These are phyloP conservation scores for Umbellularia californica DNA, from an alignment of 164 flowering plant species.

Conservation along the genomic window DNA sequence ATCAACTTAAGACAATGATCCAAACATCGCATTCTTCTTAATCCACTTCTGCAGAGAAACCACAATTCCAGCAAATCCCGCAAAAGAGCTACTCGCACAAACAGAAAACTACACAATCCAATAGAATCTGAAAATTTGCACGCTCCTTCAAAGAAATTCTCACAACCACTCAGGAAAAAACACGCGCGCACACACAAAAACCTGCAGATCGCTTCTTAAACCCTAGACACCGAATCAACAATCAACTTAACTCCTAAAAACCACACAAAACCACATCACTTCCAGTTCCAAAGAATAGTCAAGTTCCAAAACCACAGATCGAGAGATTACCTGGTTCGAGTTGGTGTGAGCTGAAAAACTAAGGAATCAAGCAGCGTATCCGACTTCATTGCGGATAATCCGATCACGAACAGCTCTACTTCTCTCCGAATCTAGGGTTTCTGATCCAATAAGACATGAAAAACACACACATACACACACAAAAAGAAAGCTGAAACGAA, in stretches of 20 bases:
- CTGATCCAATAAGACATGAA: neutral
- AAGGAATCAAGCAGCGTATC: conserved; percentile 70
- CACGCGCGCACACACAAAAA: neutral
- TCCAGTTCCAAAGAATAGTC: neutral
- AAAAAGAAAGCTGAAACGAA: neutral
- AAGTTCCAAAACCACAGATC: neutral
- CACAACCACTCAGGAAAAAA: neutral
- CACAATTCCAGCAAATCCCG: neutral
- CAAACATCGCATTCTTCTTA: neutral
- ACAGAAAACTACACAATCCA: neutral
- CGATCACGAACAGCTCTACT: neutral
- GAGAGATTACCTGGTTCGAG: conserved; percentile 78
- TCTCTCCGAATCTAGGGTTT: neutral
- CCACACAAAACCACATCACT: neutral
- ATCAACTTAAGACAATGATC: neutral
- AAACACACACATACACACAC: neutral
- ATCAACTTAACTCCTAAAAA: conserved; percentile 9
- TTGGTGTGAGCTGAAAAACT: conserved; percentile 94
- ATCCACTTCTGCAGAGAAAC: neutral
- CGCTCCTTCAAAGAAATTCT: too few relatives aligned
- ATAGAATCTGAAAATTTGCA: too few relatives aligned
- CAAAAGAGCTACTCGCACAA: neutral
- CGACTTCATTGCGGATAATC: conserved; percentile 53
- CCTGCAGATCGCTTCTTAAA: neutral
- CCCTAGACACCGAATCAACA: neutral